These are phyloP conservation scores for Furcasterigmium sp. DNA, from an alignment of 2,329 filamentous ascomycete genomes.

Conservation along the genomic window DNA sequence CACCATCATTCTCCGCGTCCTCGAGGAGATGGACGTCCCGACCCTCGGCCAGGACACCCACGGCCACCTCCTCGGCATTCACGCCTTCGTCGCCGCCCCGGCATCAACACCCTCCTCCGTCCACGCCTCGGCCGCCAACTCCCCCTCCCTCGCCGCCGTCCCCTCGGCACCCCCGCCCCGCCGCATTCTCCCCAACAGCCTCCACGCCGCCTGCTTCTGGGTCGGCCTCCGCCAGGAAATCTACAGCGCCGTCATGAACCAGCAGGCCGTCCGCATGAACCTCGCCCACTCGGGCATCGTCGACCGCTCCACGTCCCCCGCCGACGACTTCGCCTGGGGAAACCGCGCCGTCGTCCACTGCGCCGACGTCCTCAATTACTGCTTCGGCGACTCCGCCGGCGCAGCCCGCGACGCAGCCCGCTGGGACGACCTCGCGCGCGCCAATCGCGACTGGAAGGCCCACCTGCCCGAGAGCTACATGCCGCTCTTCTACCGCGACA, in stretches of 20 bases:
- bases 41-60: constrained; percentile 37
- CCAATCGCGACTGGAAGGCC: constrained; percentile 13
- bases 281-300: constrained; percentile 41
- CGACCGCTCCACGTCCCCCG: constrained; percentile 40
- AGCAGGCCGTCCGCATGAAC: constrained; percentile 41
- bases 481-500: constrained; percentile 12
- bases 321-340: constrained; percentile 51
- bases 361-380: constrained; percentile 59
- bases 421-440: constrained; percentile 12
- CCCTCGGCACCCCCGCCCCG: constrained; percentile 1
- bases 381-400: constrained; percentile 38
- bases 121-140: constrained; percentile 38
- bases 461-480: constrained; percentile 11
- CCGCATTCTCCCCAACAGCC: constrained; percentile 21
- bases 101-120: neutral
- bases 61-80: constrained; percentile 39
- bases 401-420: constrained; percentile 3
- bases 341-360: constrained; percentile 60
- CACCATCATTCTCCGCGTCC: constrained; percentile 49
- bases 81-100: constrained; percentile 37
- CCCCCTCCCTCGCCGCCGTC: neutral
- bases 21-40: constrained; percentile 46
- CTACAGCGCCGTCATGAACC: constrained; percentile 48
- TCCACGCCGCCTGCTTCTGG: constrained; percentile 52
- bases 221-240: constrained; percentile 56